Percentiles rank a stretch among this genome's conserved stretches.
Conservation (phyloP, 257 asterid genomes). For the Solanum acaule region DNA sequence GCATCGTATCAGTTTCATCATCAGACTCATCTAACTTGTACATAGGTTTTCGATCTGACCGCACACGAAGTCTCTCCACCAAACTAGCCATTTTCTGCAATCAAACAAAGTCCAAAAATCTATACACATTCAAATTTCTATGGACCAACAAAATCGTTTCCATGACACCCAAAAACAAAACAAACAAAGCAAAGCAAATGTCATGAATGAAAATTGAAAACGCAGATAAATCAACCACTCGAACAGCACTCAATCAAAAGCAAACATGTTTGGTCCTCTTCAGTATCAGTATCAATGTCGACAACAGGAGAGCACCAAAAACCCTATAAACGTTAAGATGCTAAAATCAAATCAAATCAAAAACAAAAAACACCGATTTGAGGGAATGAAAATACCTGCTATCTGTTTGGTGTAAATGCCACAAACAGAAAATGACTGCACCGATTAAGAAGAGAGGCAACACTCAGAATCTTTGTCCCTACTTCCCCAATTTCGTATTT, state of each 20-base stretch:
- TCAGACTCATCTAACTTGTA: constrained; percentile 91
- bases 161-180: not conserved
- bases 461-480: not conserved
- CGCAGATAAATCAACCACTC: not conserved
- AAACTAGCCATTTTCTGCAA: constrained; percentile 34
- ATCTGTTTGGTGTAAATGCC: not conserved
- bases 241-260: not conserved
- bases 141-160: not conserved
- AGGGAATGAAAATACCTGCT: not conserved
- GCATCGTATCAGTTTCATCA: constrained; percentile 39
- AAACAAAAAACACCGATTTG: not conserved
- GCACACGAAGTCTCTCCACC: constrained; percentile 58
- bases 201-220: not conserved
- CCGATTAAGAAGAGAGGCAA: not conserved
- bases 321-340: not conserved
- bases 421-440: not conserved
- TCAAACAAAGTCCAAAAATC: not conserved
- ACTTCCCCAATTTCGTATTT: not conserved
- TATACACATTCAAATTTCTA: not conserved
- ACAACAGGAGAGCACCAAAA: not conserved
- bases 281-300: not conserved
- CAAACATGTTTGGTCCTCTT: not conserved
- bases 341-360: not conserved
- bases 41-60: constrained; percentile 77
- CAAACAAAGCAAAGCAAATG: not conserved